Evolutionary conservation across 371 early-diverging fungal species (phyloP), one percentile per base, ranked within the genome.

Genomic region (Mortierella sp.): DNA sequence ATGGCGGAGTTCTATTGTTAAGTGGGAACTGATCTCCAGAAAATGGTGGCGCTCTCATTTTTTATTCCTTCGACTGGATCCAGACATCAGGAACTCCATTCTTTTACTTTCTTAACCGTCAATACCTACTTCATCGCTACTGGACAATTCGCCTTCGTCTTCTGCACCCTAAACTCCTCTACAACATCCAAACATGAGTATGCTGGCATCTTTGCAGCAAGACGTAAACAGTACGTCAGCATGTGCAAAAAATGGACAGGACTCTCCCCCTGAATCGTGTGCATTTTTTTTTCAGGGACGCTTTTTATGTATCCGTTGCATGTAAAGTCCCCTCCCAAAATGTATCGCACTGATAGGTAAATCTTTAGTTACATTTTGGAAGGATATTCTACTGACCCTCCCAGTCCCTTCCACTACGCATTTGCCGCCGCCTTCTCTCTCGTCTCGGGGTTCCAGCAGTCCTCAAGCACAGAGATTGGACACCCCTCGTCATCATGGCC

Each of bases 401-500:
- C 32, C 18, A 27, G 4, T 58, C 12, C n/a, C 24, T n/a, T 55
- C 11, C 29, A 18, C 38, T 38, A 68, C 21, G 41, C 68, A 35
- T 24, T 38, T 5, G 68, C 65, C n/a, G 75, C 48, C 55, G 32
- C 44, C 75, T 43, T 38, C 76, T 70, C 35, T 1, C 44, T n/a
- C 32, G 18, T 32, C 41, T 55, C 60, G 0, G 70, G 81, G 70
- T 56, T 75, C 84, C 84, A 84, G 44, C 55, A 77, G 0, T 27
- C 38, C 14, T 84, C 84, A 16, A 84, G 63, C 5, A n/a, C 58
- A 8, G 77, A 44, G 18, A 80, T 32, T 0, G 81, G 77, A 6
- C 55, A 55, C 0, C 75, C 78, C 0, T 60, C 38, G 24, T 75
- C 76, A 73, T 79, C 70, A 70, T 81, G 78, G 16, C 84, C 81